Conservation (phyloP, 768 basidiomycete genomes). For the Termitomyces sp. region DNA sequence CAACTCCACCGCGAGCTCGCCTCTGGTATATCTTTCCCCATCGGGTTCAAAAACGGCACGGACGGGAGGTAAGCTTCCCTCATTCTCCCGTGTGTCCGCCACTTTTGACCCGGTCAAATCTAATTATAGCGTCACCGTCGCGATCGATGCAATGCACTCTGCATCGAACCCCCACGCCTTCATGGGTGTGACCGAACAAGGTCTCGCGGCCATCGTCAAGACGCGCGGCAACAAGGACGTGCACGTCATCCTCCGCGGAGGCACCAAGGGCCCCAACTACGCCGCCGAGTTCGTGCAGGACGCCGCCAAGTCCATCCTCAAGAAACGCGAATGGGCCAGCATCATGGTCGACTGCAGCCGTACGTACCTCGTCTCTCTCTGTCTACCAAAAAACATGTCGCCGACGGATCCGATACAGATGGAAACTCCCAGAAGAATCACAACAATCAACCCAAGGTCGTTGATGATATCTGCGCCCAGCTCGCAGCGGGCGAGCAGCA, state of each 20-base stretch:
- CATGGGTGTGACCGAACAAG: constrained; percentile 87
- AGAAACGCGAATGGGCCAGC: constrained; percentile 57
- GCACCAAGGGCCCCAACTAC: constrained; percentile 88
- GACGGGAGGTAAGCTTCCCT: constrained; percentile 62
- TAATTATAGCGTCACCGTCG: constrained; percentile 61
- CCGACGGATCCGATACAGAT: constrained; percentile 36
- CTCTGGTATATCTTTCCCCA: constrained; percentile 94
- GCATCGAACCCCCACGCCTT: constrained; percentile 92
- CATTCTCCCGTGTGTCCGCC: background rate
- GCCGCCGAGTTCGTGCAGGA: constrained; percentile 62
- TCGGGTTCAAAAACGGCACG: constrained; percentile 99
- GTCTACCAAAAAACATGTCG: too few relatives aligned
- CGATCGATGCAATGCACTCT: constrained; percentile 95
- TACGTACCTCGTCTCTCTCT: constrained; percentile 24
- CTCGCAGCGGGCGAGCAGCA: constrained; percentile 59
- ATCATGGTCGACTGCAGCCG: constrained; percentile 89
- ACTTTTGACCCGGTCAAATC: background rate
- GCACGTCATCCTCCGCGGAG: constrained; percentile 95
- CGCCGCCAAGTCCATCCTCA: constrained; percentile 57
- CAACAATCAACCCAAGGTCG: constrained; percentile 82
- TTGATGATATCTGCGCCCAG: constrained; percentile 68
- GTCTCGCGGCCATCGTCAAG: constrained; percentile 93
- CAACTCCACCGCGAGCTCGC: constrained; percentile 97
- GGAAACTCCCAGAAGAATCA: constrained; percentile 97
- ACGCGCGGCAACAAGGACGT: constrained; percentile 82